These are phyloP conservation scores for Pterocarpus macrocarpus DNA, from an alignment of 306 rosid species.

Conservation along the genomic window DNA sequence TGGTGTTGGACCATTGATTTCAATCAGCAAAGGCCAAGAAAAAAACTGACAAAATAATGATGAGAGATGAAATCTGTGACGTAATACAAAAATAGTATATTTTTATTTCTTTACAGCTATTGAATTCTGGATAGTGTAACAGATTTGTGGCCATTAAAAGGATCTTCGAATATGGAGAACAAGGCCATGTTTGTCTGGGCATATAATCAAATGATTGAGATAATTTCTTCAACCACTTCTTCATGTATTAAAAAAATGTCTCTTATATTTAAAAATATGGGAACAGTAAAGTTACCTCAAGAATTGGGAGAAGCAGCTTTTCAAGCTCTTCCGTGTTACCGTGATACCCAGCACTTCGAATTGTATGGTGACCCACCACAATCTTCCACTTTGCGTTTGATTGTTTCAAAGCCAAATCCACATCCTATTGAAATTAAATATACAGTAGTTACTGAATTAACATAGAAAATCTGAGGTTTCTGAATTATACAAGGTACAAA, in stretches of 20 bases:
- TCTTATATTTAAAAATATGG: background rate
- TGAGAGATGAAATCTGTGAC: too few relatives aligned
- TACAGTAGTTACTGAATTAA: background rate
- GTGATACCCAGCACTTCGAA: constrained; percentile 65
- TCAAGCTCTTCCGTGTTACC: constrained; percentile 71
- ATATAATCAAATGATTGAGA: background rate
- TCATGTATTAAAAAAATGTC: background rate
- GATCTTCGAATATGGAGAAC: background rate
- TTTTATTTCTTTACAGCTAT: background rate
- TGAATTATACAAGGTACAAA: background rate
- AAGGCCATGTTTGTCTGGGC: background rate
- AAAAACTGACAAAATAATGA: too few relatives aligned
- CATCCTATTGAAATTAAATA: constrained; percentile 44
- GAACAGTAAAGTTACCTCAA: constrained; percentile 52
- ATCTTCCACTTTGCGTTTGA: constrained; percentile 82
- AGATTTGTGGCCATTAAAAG: background rate
- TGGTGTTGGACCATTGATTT: too few relatives aligned
- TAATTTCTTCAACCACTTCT: background rate
- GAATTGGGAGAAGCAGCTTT: constrained; percentile 70
- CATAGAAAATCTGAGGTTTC: background rate
- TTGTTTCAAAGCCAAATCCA: constrained; percentile 57
- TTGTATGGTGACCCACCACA: constrained; percentile 82
- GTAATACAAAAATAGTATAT: background rate
- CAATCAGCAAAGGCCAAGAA: too few relatives aligned
- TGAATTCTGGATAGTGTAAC: background rate